Percentiles rank a stretch among this genome's conserved stretches.
Evolutionary conservation across 2,329 filamentous ascomycete genomes (phyloP).

Genomic region (Botryotinia convoluta): DNA sequence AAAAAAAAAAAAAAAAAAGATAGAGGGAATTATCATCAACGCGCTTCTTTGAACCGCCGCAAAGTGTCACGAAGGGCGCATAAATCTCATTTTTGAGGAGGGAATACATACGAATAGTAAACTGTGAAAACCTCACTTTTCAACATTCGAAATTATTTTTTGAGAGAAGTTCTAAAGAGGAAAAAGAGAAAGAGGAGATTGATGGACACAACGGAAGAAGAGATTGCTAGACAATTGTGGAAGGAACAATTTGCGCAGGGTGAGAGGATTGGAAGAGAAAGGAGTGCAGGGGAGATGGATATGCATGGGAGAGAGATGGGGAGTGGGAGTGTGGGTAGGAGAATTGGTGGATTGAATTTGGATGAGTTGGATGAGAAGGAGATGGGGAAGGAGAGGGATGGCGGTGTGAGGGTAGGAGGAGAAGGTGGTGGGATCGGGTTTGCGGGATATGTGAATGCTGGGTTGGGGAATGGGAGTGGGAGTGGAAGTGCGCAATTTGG

Average conservation of each 20-base stretch:
- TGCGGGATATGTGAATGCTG: background rate
- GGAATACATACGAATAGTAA: accelerated
- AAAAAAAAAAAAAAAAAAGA: no score
- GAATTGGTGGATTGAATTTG: background rate
- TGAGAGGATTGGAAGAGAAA: background rate
- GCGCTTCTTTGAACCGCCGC: background rate
- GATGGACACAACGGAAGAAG: background rate
- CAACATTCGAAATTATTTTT: no score
- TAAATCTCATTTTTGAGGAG: background rate
- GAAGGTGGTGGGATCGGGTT: background rate
- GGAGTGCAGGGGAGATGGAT: background rate
- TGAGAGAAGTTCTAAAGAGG: no score
- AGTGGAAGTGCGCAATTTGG: background rate
- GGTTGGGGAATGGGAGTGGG: background rate
- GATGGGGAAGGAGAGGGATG: background rate
- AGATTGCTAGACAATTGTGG: background rate
- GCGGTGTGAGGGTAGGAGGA: background rate
- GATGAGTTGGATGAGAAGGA: background rate
- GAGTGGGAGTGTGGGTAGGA: background rate
- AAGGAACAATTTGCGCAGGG: background rate
- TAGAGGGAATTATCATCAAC: accelerated
- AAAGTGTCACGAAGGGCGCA: no score
- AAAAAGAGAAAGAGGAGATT: background rate
- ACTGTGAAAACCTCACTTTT: accelerated
- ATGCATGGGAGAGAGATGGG: background rate